phyloP scores from a whole-genome alignment of 345 rosid species.

The Heritiera fomes region DNA sequence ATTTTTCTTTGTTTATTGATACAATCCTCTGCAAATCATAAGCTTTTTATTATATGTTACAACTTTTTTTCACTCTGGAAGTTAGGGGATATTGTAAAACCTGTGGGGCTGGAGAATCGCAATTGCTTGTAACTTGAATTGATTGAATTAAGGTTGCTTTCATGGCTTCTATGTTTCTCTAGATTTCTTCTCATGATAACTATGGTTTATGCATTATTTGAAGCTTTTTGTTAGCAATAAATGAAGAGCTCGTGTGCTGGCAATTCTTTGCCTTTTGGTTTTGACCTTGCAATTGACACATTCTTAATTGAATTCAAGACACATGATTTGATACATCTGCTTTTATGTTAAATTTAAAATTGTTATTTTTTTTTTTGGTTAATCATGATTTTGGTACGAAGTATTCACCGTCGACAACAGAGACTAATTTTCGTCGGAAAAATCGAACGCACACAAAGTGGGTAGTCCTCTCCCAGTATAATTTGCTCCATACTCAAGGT shows the following conservation, averaged over 20 bases:
- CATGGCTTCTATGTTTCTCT: not conserved
- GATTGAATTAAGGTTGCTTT: not conserved
- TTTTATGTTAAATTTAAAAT: not conserved
- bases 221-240: not conserved
- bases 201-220: not conserved
- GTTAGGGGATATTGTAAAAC: not conserved
- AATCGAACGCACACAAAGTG: too few relatives aligned
- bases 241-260: not conserved
- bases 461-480: too few relatives aligned
- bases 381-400: too few relatives aligned
- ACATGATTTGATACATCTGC: not conserved
- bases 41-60: not conserved
- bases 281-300: conserved; percentile 23
- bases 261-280: conserved; percentile 9
- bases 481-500: too few relatives aligned
- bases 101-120: not conserved
- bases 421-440: too few relatives aligned
- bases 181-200: not conserved
- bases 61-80: not conserved
- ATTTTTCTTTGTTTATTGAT: too few relatives aligned
- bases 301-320: not conserved
- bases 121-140: not conserved
- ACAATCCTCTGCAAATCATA: not conserved
- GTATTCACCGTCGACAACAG: too few relatives aligned
- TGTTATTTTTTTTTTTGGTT: too few relatives aligned